Evolutionary conservation across 2,329 filamentous ascomycete species (phyloP).

Genomic region (Fusarium sp.): DNA sequence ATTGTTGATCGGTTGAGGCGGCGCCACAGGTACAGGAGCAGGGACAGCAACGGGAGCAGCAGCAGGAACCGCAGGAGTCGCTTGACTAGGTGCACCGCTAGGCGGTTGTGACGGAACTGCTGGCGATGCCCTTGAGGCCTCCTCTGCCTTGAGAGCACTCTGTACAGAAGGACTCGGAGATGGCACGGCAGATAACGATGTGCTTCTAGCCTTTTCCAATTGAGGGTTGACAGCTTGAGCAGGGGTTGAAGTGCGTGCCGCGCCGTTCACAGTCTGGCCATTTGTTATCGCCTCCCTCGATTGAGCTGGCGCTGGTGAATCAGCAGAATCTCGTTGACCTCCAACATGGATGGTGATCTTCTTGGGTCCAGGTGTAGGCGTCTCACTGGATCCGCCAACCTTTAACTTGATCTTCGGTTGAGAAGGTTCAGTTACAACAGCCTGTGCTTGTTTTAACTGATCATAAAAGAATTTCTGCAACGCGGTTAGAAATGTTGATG

Average conservation of each 20-base stretch:
- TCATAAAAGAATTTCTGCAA: slow-evolving; percentile 74
- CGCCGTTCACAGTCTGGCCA: slow-evolving; percentile 35
- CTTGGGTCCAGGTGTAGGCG: slow-evolving; percentile 58
- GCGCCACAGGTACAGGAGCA: slow-evolving; percentile 31
- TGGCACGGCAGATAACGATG: slow-evolving; percentile 49
- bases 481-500: slow-evolving; percentile 15
- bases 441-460: slow-evolving; percentile 76
- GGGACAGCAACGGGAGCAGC: background rate
- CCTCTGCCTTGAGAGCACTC: slow-evolving; percentile 50
- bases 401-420: slow-evolving; percentile 85
- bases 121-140: slow-evolving; percentile 43
- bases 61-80: background rate
- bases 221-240: slow-evolving; percentile 26
- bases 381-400: slow-evolving; percentile 61
- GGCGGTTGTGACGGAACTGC: slow-evolving; percentile 33
- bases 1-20: slow-evolving; percentile 41
- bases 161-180: slow-evolving; percentile 58
- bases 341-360: slow-evolving; percentile 79
- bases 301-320: slow-evolving; percentile 57
- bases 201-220: slow-evolving; percentile 54
- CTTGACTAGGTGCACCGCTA: slow-evolving; percentile 28
- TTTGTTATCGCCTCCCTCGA: slow-evolving; percentile 35
- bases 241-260: slow-evolving; percentile 30
- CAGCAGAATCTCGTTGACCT: slow-evolving; percentile 63
- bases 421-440: slow-evolving; percentile 75